Conservation (phyloP, 2,329 filamentous ascomycete genomes). For the Macrophomina tecta region DNA sequence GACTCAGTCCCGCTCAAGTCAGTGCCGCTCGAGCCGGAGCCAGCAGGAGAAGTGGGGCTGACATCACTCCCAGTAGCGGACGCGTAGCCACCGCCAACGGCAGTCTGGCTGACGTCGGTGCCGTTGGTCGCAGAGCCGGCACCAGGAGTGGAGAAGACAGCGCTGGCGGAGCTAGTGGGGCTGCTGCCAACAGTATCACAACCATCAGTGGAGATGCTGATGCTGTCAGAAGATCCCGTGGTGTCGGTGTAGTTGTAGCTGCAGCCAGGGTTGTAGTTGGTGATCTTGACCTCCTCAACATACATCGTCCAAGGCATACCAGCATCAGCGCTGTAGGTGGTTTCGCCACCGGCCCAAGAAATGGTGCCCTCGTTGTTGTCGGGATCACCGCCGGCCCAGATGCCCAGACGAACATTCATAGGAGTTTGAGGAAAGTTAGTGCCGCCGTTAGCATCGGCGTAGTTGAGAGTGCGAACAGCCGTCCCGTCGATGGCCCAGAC, state of each 20-base stretch:
- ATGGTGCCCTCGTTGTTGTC: conserved; percentile 61
- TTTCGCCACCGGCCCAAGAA: conserved; percentile 69
- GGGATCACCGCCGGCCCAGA: conserved; percentile 57
- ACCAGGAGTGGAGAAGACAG: neutral
- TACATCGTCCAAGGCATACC: conserved; percentile 58
- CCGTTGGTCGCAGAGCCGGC: neutral
- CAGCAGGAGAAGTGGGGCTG: neutral
- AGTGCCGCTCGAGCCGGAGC: conserved; percentile 9
- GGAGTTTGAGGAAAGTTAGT: conserved; percentile 77
- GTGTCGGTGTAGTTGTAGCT: conserved; percentile 59
- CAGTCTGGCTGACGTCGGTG: conserved; percentile 4
- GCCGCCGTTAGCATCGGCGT: conserved; percentile 63
- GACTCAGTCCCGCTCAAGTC: neutral
- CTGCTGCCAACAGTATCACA: neutral
- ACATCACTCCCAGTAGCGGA: neutral
- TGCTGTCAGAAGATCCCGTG: conserved; percentile 55
- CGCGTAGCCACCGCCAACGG: neutral
- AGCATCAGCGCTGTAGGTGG: conserved; percentile 51
- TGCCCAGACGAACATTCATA: conserved; percentile 62
- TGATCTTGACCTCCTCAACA: conserved; percentile 57
- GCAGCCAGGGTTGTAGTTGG: conserved; percentile 59
- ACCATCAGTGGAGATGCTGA: conserved; percentile 40
- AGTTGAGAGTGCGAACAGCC: conserved; percentile 66
- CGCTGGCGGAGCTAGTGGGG: conserved; percentile 6
- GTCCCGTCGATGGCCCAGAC: conserved; percentile 74